phyloP scores from a whole-genome alignment of 1,284 basidiomycete species.

The Heterobasidion irregulare region DNA sequence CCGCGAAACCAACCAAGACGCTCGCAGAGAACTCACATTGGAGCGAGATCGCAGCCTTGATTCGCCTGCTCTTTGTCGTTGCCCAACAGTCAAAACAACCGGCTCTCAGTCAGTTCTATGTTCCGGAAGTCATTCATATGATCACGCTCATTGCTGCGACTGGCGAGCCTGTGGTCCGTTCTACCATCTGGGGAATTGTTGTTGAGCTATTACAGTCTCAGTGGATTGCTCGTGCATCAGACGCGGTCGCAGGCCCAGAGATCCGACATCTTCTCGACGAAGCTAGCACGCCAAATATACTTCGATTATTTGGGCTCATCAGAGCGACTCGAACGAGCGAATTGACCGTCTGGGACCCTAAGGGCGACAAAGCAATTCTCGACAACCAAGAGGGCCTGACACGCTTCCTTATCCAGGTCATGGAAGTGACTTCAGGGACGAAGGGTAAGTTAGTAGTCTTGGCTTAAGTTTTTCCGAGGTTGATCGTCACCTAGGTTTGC shows the following conservation, averaged over 20 bases:
- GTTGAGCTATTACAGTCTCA: constrained; percentile 77
- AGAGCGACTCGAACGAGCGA: constrained; percentile 57
- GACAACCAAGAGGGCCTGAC: constrained; percentile 65
- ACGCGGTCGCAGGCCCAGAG: constrained; percentile 42
- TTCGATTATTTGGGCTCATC: constrained; percentile 69
- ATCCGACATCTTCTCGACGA: constrained; percentile 56
- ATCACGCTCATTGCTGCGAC: constrained; percentile 69
- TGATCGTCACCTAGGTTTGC: constrained; percentile 46
- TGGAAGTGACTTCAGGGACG: constrained; percentile 60
- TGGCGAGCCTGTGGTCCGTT: constrained; percentile 67
- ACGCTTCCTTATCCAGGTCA: constrained; percentile 53
- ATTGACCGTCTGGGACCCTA: constrained; percentile 45
- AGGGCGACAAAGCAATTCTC: constrained; percentile 53
- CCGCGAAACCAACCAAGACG: constrained; percentile 49
- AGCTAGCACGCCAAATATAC: constrained; percentile 45
- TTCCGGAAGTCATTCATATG: constrained; percentile 77
- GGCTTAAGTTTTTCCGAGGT: constrained; percentile 3
- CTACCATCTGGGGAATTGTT: constrained; percentile 74
- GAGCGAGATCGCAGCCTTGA: constrained; percentile 77
- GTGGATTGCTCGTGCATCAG: constrained; percentile 50
- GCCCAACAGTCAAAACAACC: constrained; percentile 60
- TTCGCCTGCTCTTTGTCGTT: constrained; percentile 66
- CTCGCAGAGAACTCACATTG: constrained; percentile 71
- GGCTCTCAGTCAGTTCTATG: constrained; percentile 66
- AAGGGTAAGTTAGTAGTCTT: constrained; percentile 40